A percentile compares a stretch with the other conserved stretches of the same genome.
Conservation (phyloP, 2,329 filamentous ascomycete species). For the Aspergillus novofumigatus region DNA sequence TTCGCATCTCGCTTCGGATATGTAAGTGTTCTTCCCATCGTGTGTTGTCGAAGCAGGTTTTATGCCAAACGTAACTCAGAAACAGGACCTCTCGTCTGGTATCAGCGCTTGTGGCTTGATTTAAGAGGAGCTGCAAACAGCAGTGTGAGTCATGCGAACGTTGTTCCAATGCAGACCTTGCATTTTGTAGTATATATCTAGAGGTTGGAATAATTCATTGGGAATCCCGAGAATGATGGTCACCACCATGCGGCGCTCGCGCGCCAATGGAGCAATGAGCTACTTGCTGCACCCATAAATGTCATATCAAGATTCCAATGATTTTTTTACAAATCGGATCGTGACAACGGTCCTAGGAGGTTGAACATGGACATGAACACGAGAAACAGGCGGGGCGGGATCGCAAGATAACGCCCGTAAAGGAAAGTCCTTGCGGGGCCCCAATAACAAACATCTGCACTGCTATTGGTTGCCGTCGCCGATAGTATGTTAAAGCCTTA, state of each 20-base stretch:
- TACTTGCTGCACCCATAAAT: neutral
- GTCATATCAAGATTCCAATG: neutral
- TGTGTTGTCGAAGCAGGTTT: neutral
- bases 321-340: neutral
- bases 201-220: neutral
- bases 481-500: neutral
- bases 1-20: conserved; percentile 63
- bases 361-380: neutral
- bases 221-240: neutral
- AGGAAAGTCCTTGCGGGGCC: conserved; percentile 11
- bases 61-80: neutral
- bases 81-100: neutral
- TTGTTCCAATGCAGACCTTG: neutral
- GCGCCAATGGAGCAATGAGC: neutral
- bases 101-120: neutral
- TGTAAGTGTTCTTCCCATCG: conserved; percentile 41
- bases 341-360: neutral
- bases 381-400: neutral
- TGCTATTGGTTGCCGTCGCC: neutral
- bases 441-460: conserved; percentile 7
- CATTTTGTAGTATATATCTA: neutral
- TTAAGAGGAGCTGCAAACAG: neutral
- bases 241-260: neutral
- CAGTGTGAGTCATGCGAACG: neutral
- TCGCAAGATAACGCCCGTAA: conserved; percentile 7